phyloP scores from a whole-genome alignment of 495 filamentous ascomycete species.

The Penicillium tannophilum region DNA sequence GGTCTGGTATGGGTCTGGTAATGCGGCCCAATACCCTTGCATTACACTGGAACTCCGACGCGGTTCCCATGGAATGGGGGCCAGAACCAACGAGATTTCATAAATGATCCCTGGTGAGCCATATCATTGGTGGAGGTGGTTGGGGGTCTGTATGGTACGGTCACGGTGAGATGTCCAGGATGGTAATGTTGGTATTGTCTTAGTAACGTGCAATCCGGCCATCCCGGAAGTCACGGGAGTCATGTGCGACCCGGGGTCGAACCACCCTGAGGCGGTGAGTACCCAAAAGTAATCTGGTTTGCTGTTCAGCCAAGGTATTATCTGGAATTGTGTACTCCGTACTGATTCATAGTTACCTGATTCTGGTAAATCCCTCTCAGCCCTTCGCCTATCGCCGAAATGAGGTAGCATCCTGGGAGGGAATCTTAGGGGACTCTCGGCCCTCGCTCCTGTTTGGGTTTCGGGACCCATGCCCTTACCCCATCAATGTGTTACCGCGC shows the following conservation, averaged over 20 bases:
- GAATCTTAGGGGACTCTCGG: conserved; percentile 18
- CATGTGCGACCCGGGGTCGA: conserved; percentile 7
- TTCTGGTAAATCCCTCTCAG: background rate
- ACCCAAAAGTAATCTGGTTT: background rate
- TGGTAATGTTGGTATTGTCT: background rate
- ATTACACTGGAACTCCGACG: background rate
- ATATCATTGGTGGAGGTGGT: background rate
- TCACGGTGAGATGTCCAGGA: background rate
- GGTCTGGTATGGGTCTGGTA: background rate
- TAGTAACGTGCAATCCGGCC: conserved; percentile 9
- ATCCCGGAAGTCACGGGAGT: conserved; percentile 15
- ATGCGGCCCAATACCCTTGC: conserved; percentile 1
- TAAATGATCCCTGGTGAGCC: background rate
- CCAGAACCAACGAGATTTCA: background rate
- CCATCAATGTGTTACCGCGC: conserved; percentile 5
- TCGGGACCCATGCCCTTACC: conserved; percentile 22
- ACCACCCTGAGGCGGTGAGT: conserved; percentile 4
- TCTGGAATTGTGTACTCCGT: no score
- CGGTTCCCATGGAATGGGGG: background rate
- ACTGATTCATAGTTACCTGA: background rate
- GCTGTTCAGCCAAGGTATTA: background rate
- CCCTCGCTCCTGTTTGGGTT: conserved; percentile 31
- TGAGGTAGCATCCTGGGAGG: background rate
- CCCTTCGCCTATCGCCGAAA: background rate
- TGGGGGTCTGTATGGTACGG: background rate